phyloP scores from a whole-genome alignment of 1,284 basidiomycete genomes.

The Rhodotorula sp. region DNA sequence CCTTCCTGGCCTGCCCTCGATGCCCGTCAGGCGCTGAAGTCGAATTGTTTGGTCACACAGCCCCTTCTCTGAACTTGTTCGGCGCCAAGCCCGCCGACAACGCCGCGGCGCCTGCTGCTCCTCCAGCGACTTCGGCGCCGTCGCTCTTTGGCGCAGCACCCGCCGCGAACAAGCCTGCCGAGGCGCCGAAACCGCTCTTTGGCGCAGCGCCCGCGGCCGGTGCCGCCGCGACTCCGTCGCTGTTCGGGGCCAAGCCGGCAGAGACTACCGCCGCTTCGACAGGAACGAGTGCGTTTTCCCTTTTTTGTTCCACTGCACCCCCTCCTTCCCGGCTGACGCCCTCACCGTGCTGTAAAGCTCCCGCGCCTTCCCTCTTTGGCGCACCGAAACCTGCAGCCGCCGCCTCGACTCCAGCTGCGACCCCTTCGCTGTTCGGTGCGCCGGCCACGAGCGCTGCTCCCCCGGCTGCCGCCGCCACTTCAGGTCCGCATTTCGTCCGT shows the following conservation, averaged over 20 bases:
- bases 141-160: constrained; percentile 45
- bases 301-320: neutral
- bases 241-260: neutral
- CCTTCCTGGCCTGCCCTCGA: no score
- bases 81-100: constrained; percentile 6
- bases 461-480: no score
- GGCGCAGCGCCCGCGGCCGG: constrained; percentile 29
- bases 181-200: constrained; percentile 39
- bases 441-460: constrained; percentile 4
- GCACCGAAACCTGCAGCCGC: constrained; percentile 4
- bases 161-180: constrained; percentile 29
- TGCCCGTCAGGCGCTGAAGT: neutral
- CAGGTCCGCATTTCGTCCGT: no score
- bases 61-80: neutral
- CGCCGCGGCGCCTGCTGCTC: constrained; percentile 19
- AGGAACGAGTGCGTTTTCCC: no score
- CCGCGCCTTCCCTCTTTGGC: constrained; percentile 40
- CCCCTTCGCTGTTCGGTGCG: neutral
- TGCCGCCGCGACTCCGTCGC: constrained; percentile 4
- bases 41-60: neutral
- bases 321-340: no score
- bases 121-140: constrained; percentile 4
- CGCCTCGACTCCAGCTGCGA: neutral
- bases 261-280: neutral
- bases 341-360: neutral